A percentile compares a stretch with the other conserved stretches of the same genome.
These are phyloP conservation scores for Penicillium antarcticum DNA, from an alignment of 495 filamentous ascomycete genomes.

Conservation along the genomic window DNA sequence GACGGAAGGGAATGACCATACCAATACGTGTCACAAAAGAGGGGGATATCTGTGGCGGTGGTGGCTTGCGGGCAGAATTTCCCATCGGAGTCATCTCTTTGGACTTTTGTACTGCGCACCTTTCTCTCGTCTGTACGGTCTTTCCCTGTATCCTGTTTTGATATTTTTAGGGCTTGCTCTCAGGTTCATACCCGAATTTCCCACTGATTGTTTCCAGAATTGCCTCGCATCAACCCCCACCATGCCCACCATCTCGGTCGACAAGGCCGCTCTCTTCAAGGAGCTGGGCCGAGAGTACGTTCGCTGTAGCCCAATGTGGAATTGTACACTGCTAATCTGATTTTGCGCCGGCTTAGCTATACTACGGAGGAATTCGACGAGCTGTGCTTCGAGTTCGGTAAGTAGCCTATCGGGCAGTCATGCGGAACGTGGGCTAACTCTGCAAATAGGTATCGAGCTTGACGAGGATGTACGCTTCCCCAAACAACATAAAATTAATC, in stretches of 20 bases:
- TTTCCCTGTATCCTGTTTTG: not conserved
- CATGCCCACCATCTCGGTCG: constrained; percentile 87
- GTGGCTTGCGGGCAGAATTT: constrained; percentile 29
- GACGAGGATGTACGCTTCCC: constrained; percentile 74
- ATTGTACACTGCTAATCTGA: not conserved
- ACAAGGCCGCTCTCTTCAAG: constrained; percentile 93
- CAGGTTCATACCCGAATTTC: not conserved
- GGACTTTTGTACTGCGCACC: constrained; percentile 1
- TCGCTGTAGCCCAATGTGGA: not conserved
- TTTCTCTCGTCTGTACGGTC: not conserved
- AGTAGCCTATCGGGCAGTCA: constrained; percentile 17
- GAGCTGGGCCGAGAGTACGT: constrained; percentile 83
- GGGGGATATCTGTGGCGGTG: constrained; percentile 25
- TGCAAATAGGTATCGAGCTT: constrained; percentile 74
- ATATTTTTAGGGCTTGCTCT: not conserved
- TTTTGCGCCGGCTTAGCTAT: constrained; percentile 51
- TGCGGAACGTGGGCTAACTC: constrained; percentile 38
- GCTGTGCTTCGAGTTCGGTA: constrained; percentile 97
- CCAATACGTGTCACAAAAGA: constrained; percentile 19
- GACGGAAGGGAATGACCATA: constrained; percentile 15
- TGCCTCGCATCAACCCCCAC: constrained; percentile 31
- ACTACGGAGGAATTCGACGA: constrained; percentile 94
- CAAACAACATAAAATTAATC: not conserved
- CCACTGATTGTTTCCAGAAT: constrained; percentile 6
- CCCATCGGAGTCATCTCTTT: constrained; percentile 25